These are phyloP conservation scores for Radiomyces spectabilis DNA, from an alignment of 192 early-diverging fungal genomes.

Conservation along the genomic window DNA sequence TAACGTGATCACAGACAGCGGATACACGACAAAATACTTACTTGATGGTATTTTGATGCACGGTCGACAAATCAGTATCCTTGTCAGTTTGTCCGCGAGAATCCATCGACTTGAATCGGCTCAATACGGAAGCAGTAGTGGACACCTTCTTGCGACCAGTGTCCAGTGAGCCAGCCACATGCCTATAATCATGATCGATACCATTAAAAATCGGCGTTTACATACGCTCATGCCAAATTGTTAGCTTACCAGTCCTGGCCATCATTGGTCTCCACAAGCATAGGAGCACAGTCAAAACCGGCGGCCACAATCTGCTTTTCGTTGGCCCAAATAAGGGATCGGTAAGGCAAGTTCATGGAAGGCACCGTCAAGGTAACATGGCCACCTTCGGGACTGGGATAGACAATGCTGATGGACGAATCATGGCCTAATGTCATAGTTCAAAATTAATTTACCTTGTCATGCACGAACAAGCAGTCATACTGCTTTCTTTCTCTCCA, in stretches of 20 bases:
- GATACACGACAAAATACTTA: no score
- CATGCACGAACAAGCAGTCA: background rate
- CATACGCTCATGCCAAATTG: background rate
- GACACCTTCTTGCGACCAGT: slow-evolving; percentile 64
- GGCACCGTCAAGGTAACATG: slow-evolving; percentile 46
- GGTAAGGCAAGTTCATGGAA: slow-evolving; percentile 64
- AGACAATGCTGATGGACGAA: slow-evolving; percentile 71
- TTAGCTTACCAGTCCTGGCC: slow-evolving; percentile 48
- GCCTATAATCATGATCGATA: slow-evolving; percentile 19
- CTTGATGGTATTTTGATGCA: slow-evolving; percentile 97
- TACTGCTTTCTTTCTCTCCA: slow-evolving; percentile 16
- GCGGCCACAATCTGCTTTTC: slow-evolving; percentile 75
- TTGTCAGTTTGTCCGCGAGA: slow-evolving; percentile 59
- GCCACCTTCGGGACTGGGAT: slow-evolving; percentile 48
- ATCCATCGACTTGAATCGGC: slow-evolving; percentile 91
- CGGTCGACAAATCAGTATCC: slow-evolving; percentile 70
- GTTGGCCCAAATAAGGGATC: slow-evolving; percentile 70
- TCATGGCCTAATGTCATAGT: no score
- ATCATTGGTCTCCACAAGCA: slow-evolving; percentile 61
- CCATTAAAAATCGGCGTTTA: background rate
- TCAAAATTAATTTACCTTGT: slow-evolving; percentile 24
- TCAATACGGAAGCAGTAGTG: slow-evolving; percentile 61
- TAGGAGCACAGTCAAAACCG: slow-evolving; percentile 91
- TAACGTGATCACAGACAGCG: no score
- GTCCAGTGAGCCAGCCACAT: slow-evolving; percentile 66